phyloP scores from a whole-genome alignment of 2,329 filamentous ascomycete species.

The Colletotrichum viniferum region DNA sequence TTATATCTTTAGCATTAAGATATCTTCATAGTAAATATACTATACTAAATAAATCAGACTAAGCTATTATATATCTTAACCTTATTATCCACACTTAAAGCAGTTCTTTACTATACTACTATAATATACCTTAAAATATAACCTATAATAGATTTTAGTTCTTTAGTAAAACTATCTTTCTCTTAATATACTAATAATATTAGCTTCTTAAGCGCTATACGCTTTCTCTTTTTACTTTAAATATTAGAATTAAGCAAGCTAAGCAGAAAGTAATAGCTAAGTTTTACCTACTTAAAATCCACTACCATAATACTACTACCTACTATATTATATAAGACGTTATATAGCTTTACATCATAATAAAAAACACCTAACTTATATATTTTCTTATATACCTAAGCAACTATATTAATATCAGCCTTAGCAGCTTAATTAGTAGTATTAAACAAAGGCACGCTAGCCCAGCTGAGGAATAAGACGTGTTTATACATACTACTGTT shows the following conservation, averaged over 20 bases:
- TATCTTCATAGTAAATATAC: too few relatives aligned
- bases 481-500: constrained; percentile 22
- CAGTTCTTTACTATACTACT: too few relatives aligned
- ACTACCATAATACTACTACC: neutral
- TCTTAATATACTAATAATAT: neutral
- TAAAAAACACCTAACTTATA: neutral
- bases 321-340: neutral
- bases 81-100: too few relatives aligned
- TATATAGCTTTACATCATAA: neutral
- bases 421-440: too few relatives aligned
- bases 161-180: neutral
- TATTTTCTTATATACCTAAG: neutral
- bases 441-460: too few relatives aligned
- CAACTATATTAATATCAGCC: neutral
- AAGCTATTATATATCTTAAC: too few relatives aligned
- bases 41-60: too few relatives aligned
- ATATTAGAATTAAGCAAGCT: neutral
- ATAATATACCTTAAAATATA: neutral
- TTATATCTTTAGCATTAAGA: too few relatives aligned
- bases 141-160: neutral
- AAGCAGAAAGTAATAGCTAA: neutral
- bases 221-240: neutral
- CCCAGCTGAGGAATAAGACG: too few relatives aligned
- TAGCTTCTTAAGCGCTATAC: neutral
- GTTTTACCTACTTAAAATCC: neutral